phyloP scores from a whole-genome alignment of 495 filamentous ascomycete species.

The Podospora bellae-mahoneyi region DNA sequence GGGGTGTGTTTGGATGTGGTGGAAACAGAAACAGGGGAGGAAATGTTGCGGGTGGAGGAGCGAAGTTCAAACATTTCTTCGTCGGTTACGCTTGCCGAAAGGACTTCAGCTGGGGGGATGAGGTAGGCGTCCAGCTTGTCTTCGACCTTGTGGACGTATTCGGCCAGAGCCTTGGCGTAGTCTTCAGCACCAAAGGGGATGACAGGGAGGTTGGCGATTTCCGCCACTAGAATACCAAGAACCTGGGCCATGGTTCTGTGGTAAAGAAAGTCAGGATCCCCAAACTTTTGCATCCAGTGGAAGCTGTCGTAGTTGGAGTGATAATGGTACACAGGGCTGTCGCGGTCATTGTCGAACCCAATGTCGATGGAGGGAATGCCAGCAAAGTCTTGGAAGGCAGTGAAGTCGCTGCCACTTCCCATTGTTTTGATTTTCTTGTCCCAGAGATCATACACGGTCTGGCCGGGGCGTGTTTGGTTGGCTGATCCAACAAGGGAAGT shows the following conservation, averaged over 20 bases:
- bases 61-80: constrained; percentile 51
- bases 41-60: constrained; percentile 48
- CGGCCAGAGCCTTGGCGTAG: constrained; percentile 63
- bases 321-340: constrained; percentile 63
- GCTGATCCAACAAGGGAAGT: constrained; percentile 71
- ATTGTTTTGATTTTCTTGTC: constrained; percentile 61
- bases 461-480: constrained; percentile 75
- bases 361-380: constrained; percentile 85
- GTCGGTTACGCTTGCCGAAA: constrained; percentile 39
- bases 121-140: constrained; percentile 46
- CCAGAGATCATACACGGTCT: constrained; percentile 77
- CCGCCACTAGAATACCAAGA: constrained; percentile 71
- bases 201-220: constrained; percentile 74
- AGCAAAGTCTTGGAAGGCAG: constrained; percentile 88
- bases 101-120: constrained; percentile 16
- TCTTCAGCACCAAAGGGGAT: constrained; percentile 71
- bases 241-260: constrained; percentile 78
- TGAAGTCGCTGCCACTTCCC: constrained; percentile 82
- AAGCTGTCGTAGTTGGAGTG: constrained; percentile 93
- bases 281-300: constrained; percentile 79
- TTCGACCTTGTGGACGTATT: constrained; percentile 66
- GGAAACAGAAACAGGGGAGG: constrained; percentile 25
- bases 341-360: constrained; percentile 59
- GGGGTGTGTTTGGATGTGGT: constrained; percentile 34
- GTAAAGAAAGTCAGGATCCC: constrained; percentile 80